These are phyloP conservation scores for Isabelozyma heimii DNA, from an alignment of 805 yeast genomes.

Conservation along the genomic window DNA sequence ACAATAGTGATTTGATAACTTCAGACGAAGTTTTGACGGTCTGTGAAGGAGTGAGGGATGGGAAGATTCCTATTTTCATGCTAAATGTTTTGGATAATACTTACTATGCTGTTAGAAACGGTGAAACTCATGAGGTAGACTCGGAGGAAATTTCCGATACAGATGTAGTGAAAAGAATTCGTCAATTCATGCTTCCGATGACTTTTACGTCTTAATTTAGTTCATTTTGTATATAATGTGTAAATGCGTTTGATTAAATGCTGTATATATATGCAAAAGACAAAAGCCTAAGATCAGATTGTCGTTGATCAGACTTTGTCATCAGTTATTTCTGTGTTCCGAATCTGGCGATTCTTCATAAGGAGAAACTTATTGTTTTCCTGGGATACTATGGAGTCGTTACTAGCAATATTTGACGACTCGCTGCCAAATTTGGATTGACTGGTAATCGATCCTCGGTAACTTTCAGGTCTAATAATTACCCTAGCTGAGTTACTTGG, in stretches of 20 bases:
- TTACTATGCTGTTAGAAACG: conserved; percentile 20
- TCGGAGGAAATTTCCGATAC: conserved; percentile 20
- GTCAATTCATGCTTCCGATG: conserved; percentile 36
- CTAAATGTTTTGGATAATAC: conserved; percentile 31
- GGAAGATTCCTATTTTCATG: conserved; percentile 35
- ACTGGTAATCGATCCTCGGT: background rate
- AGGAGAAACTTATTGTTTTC: background rate
- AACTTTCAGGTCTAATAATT: background rate
- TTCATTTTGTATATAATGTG: background rate
- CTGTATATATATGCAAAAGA: background rate
- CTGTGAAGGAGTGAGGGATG: conserved; percentile 36
- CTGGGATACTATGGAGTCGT: background rate
- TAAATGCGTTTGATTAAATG: background rate
- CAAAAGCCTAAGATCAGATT: background rate
- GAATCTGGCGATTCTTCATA: background rate
- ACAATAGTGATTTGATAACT: conserved; percentile 22
- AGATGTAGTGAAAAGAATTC: conserved; percentile 28
- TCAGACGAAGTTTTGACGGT: conserved; percentile 30
- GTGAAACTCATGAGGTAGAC: conserved; percentile 8
- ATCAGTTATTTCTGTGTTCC: background rate
- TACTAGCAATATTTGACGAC: background rate
- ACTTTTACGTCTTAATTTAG: conserved; percentile 15
- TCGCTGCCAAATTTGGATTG: background rate
- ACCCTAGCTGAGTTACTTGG: background rate
- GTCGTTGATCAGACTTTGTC: too few relatives aligned